Evolutionary conservation across 2,329 filamentous ascomycete genomes (phyloP).

Genomic region (Thielaviopsis musarum): DNA sequence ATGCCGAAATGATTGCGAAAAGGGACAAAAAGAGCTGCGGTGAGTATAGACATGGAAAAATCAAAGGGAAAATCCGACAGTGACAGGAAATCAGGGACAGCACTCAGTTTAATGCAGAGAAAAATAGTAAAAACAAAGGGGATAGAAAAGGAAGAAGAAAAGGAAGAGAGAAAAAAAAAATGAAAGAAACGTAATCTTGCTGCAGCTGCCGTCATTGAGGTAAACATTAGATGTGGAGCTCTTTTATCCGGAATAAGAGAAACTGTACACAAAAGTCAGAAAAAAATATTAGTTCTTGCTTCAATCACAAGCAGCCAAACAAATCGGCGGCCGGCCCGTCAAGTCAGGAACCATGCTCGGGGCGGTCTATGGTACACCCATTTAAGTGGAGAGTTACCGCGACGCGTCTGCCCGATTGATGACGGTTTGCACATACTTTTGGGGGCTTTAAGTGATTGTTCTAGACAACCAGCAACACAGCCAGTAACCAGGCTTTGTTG

Average conservation of each 20-base stretch:
- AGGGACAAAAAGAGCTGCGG: not conserved
- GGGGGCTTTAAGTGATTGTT: not conserved
- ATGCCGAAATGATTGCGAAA: not conserved
- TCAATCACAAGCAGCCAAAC: not conserved
- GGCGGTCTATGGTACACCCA: not conserved
- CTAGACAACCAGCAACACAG: not conserved
- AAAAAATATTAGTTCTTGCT: not conserved
- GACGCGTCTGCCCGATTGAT: not conserved
- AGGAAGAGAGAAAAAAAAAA: not conserved
- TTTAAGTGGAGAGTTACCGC: not conserved
- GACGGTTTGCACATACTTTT: not conserved
- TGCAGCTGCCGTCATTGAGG: not conserved
- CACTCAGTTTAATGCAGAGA: not conserved
- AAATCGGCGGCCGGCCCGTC: not conserved
- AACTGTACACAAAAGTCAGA: not conserved
- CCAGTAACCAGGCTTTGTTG: too few species aligned
- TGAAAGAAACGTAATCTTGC: not conserved
- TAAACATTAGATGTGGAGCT: not conserved
- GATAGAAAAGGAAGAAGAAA: not conserved
- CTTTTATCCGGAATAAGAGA: not conserved
- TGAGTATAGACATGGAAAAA: not conserved
- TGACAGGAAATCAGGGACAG: not conserved
- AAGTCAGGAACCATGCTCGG: not conserved
- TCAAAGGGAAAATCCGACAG: too few species aligned
- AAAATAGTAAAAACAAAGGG: not conserved